These are phyloP conservation scores for Houttuynia cordata DNA, from an alignment of 164 flowering plant genomes.

Conservation along the genomic window DNA sequence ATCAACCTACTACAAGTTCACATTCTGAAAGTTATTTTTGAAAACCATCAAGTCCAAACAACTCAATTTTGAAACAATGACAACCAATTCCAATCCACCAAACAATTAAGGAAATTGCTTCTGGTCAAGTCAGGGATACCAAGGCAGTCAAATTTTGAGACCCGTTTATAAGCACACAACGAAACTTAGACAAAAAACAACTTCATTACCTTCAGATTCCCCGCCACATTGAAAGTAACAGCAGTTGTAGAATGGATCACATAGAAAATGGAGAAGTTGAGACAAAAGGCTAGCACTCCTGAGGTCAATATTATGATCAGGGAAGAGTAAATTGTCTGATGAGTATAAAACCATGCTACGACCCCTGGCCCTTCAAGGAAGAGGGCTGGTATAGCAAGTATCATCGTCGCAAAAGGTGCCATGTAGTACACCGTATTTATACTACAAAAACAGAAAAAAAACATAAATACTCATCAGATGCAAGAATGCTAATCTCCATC, in stretches of 20 bases:
- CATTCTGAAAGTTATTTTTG: too few species aligned
- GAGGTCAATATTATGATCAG: slow-evolving; percentile 72
- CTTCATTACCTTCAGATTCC: slow-evolving; percentile 82
- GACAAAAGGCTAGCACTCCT: slow-evolving; percentile 87
- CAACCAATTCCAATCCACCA: too few species aligned
- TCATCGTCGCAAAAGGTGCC: slow-evolving; percentile 99
- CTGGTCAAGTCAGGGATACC: too few species aligned
- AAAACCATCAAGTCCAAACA: too few species aligned
- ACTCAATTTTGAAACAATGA: too few species aligned
- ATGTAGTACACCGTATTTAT: slow-evolving; percentile 95
- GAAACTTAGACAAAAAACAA: background rate
- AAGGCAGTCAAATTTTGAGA: too few species aligned
- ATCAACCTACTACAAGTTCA: too few species aligned
- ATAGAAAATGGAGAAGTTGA: slow-evolving; percentile 93
- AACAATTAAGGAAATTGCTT: too few species aligned
- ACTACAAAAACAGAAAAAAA: slow-evolving; percentile 21
- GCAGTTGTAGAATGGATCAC: slow-evolving; percentile 98
- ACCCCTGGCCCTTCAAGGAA: slow-evolving; percentile 85
- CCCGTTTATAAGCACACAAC: background rate
- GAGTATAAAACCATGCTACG: slow-evolving; percentile 54
- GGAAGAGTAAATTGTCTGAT: slow-evolving; percentile 31
- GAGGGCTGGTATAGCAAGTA: slow-evolving; percentile 76
- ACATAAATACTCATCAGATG: too few species aligned
- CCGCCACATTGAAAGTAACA: slow-evolving; percentile 95
- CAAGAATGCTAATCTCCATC: background rate